These are phyloP conservation scores for Geosmithia putterillii DNA, from an alignment of 2,329 filamentous ascomycete genomes.

Conservation along the genomic window DNA sequence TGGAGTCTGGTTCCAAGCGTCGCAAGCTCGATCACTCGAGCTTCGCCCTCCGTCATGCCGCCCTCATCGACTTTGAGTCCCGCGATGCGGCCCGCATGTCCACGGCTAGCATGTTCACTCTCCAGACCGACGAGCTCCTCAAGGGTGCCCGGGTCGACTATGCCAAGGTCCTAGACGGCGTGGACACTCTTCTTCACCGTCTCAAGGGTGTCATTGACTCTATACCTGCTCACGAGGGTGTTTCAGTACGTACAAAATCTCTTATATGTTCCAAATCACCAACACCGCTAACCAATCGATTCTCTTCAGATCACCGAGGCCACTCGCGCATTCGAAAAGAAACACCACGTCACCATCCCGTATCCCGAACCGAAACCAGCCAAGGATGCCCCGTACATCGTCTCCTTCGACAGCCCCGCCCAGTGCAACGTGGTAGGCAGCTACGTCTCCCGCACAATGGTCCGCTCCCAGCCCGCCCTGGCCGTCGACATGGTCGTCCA, in stretches of 20 bases:
- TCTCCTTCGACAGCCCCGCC: constrained; percentile 63
- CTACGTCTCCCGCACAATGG: constrained; percentile 65
- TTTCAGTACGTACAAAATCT: constrained; percentile 37
- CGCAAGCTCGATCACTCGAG: constrained; percentile 32
- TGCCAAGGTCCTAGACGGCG: constrained; percentile 30
- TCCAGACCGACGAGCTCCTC: constrained; percentile 48
- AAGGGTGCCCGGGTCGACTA: constrained; percentile 42
- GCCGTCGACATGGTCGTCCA: constrained; percentile 75
- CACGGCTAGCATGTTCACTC: constrained; percentile 40
- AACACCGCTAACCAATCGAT: constrained; percentile 7
- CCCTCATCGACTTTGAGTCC: constrained; percentile 27
- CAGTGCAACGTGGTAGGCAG: constrained; percentile 84
- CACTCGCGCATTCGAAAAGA: constrained; percentile 51
- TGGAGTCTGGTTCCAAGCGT: constrained; percentile 35
- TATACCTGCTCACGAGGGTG: constrained; percentile 33
- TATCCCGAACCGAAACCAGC: constrained; percentile 72
- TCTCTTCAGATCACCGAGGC: constrained; percentile 68
- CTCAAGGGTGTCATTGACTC: constrained; percentile 41
- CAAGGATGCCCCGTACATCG: constrained; percentile 67
- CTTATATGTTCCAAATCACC: not conserved
- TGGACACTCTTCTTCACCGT: constrained; percentile 35
- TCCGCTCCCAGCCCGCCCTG: constrained; percentile 45
- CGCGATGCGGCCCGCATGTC: constrained; percentile 25
- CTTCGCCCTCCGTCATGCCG: constrained; percentile 18
- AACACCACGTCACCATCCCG: constrained; percentile 59